Evolutionary conservation across 2,329 filamentous ascomycete species (phyloP).

Genomic region (Anthostomella pinea): DNA sequence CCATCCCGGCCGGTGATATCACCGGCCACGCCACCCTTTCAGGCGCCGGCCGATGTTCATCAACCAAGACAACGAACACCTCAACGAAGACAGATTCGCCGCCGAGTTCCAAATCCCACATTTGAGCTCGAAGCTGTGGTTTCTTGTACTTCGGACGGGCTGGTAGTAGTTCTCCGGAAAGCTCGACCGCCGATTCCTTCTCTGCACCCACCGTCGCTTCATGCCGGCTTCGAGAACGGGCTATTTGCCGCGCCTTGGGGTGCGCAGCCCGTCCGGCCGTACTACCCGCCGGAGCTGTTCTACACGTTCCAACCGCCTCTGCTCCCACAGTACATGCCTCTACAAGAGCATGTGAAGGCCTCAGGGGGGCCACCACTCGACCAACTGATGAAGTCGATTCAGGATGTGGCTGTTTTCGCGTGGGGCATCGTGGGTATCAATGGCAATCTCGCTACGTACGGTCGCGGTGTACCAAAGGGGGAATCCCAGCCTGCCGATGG

Average conservation of each 20-base stretch:
- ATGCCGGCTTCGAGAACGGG: constrained; percentile 53
- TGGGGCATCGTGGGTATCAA: constrained; percentile 83
- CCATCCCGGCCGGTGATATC: too few species aligned
- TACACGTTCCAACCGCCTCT: constrained; percentile 43
- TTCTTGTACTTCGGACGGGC: constrained; percentile 83
- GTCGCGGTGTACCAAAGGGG: constrained; percentile 59
- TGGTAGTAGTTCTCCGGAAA: constrained; percentile 76
- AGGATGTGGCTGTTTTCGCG: constrained; percentile 83
- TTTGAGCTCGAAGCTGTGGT: constrained; percentile 86
- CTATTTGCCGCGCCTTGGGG: constrained; percentile 82
- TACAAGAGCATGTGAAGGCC: constrained; percentile 42
- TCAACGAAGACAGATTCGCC: constrained; percentile 10
- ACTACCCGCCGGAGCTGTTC: constrained; percentile 40
- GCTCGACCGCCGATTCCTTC: constrained; percentile 69
- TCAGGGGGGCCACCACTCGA: constrained; percentile 54
- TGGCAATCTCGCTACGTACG: constrained; percentile 64
- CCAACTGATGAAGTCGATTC: constrained; percentile 75
- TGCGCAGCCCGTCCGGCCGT: constrained; percentile 57
- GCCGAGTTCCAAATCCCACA: constrained; percentile 36
- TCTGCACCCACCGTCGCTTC: constrained; percentile 47
- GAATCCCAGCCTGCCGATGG: constrained; percentile 61
- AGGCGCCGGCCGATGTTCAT: constrained; percentile 5
- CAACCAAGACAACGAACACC: constrained; percentile 5
- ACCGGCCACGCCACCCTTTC: constrained; percentile 27
- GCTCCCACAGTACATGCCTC: constrained; percentile 43